Evolutionary conservation across 192 early-diverging fungal species (phyloP), one percentile per base, ranked within the genome.

Genomic region (Backusella psychrophila): DNA sequence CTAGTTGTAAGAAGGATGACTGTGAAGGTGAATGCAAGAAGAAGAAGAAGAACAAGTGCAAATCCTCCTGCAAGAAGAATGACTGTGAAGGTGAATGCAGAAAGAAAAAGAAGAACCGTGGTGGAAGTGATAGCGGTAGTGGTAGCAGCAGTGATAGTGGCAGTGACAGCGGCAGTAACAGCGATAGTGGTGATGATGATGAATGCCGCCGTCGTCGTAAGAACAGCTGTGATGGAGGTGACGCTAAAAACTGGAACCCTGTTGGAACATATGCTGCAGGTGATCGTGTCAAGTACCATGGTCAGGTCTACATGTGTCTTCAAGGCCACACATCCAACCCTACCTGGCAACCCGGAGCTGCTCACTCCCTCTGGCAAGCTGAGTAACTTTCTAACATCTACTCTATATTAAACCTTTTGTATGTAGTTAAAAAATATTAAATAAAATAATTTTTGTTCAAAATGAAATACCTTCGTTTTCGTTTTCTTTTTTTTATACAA

Each of bases 211-310:
- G 78, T 59, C 68, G 76, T 23, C 72, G 75, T 53, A 75, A 65
- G 34, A 69, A 71, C 5, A 63, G 56, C 56, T 63, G 23, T 63
- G 56, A 63, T 11, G 56, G 26, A 63, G 29, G 59, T 2, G 73
- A 63, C 19, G 78, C 52, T 42, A 69, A 31, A 26, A 77, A 85
- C 42, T 87, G 86, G 86, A 76, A 85, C 31, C 76, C 79, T 7
- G 72, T 81, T 49, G 86, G 86, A 52, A 82, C 49, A 59, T 87
- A 87, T 76, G 79, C 80, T 26, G 74, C 86, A 46, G 86, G 86
- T 39, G 86, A 87, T 72, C 81, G 82, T 71, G 84, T 87, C 71
- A 79, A 79, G 46, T 87, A 81, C 68, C 78, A 85, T 23, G 81
- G 83, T 6, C 79, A 76, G 66, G 78, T 71, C 39, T 87, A 85